These are phyloP conservation scores for Tritrichomonas foetus DNA, from an alignment of 208 protist species.

Conservation along the genomic window DNA sequence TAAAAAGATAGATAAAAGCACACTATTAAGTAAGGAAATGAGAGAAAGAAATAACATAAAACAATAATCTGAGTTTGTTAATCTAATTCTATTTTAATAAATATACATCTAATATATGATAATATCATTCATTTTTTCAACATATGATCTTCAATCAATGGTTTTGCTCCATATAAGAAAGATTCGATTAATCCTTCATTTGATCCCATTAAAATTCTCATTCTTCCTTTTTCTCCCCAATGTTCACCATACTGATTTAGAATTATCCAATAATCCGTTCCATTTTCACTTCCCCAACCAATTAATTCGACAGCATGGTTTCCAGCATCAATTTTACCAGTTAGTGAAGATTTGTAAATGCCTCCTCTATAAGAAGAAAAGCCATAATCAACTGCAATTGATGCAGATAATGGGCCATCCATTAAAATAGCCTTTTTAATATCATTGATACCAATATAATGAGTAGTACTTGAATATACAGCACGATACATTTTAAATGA, in stretches of 20 bases:
- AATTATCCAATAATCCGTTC: neutral
- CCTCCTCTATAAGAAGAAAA: neutral
- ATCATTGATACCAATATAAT: neutral
- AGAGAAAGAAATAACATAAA: no score
- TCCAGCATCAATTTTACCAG: neutral
- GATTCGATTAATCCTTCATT: neutral
- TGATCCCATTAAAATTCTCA: slow-evolving; percentile 7
- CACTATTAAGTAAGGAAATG: no score
- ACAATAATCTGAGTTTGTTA: no score
- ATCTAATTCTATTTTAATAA: no score
- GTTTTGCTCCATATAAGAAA: neutral
- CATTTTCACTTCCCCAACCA: neutral
- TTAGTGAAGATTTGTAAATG: neutral
- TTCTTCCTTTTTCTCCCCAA: slow-evolving; percentile 36
- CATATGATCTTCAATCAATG: neutral
- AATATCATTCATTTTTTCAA: no score
- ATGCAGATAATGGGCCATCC: neutral
- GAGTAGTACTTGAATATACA: neutral
- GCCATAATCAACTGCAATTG: neutral
- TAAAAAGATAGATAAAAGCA: no score
- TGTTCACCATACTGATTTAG: neutral
- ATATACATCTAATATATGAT: no score
- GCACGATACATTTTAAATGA: neutral
- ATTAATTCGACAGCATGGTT: slow-evolving; percentile 24
- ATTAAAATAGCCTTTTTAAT: slow-evolving; percentile 25